Evolutionary conservation across 2,329 filamentous ascomycete species (phyloP), one percentile per base, ranked within the genome.

Genomic region (Thielaviopsis musarum): DNA sequence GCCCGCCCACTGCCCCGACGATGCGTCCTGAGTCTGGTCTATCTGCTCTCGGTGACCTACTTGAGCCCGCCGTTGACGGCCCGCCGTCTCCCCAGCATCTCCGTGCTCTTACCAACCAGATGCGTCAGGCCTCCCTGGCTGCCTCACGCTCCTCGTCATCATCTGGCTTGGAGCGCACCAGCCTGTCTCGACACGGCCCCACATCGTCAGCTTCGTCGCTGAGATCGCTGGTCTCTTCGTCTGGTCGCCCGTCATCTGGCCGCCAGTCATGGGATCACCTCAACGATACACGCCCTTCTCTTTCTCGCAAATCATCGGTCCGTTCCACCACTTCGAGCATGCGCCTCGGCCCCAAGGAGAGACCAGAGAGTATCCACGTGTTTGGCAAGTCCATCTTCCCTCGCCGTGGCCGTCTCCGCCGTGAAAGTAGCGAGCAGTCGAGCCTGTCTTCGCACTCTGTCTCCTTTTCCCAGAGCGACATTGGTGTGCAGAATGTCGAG

Each of bases 331-430:
- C 72, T 19, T 78, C 77, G 70, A 78, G 71, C 66, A 75, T 76
- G 69, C 73, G 74, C 51, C 72, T 74, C 19, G 73, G 73, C 63
- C 17, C 30, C 45, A 61, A 59, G 28, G 80, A 82, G 34, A 74
- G 79, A 41, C 75, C 78, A 24, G 81, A 84, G 30, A 82, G 80
- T 64, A 70, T 80, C 15, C 79, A 82, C 65, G 73, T 79, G 26
- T 77, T 84, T 64, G 76, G 80, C 58, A 81, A 79, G 70, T 74
- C 74, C 45, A 72, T 85, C 34, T 84, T 85, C 65, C 75, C 75
- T 65, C 77, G 81, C 26, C 74, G 74, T 59, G 73, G 72, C 63
- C 71, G 67, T 61, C 68, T 75, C 26, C 80, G 75, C 60, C 76
- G 77, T 55, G 78, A 78, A 61, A 76, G 73, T 66, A 75, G 73